These are phyloP conservation scores for Cladochytrium replicatum DNA, from an alignment of 192 early-diverging fungal species.

Conservation along the genomic window DNA sequence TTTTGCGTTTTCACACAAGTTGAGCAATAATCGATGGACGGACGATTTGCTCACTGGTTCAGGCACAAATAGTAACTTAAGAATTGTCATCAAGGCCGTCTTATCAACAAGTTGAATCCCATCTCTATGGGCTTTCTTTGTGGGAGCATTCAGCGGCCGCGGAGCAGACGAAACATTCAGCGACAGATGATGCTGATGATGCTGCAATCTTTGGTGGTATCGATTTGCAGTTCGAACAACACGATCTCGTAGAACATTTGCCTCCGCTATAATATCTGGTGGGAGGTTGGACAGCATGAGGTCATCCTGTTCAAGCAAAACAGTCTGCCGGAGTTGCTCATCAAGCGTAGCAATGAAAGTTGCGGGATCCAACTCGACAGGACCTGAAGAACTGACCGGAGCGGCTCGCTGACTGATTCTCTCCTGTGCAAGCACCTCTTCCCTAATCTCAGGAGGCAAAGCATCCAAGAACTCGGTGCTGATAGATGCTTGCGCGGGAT, in stretches of 20 bases:
- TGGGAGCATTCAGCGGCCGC: neutral
- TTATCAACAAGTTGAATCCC: conserved; percentile 75
- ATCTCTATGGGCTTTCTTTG: conserved; percentile 47
- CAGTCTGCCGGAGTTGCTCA: conserved; percentile 40
- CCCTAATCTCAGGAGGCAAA: conserved; percentile 79
- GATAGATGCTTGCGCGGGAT: conserved; percentile 14
- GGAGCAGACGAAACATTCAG: no score
- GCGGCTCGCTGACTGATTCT: conserved; percentile 21
- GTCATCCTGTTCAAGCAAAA: conserved; percentile 42
- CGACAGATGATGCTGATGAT: no score
- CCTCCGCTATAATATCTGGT: conserved; percentile 36
- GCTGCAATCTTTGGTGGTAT: no score
- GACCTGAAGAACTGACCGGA: neutral
- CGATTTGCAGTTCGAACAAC: conserved; percentile 11
- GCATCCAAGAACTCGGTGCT: conserved; percentile 77
- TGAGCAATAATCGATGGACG: conserved; percentile 60
- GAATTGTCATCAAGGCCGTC: conserved; percentile 65
- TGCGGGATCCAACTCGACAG: conserved; percentile 38
- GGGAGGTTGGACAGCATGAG: conserved; percentile 27
- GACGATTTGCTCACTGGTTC: conserved; percentile 55
- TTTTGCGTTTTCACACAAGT: conserved; percentile 82
- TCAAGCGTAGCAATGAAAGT: conserved; percentile 47
- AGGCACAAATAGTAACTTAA: conserved; percentile 81
- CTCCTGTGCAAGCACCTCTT: conserved; percentile 74
- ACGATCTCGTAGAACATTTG: conserved; percentile 31